A percentile compares a stretch with the other conserved stretches of the same genome.
Evolutionary conservation across 345 rosid genomes (phyloP).

Genomic region (Bruguiera sexangula): DNA sequence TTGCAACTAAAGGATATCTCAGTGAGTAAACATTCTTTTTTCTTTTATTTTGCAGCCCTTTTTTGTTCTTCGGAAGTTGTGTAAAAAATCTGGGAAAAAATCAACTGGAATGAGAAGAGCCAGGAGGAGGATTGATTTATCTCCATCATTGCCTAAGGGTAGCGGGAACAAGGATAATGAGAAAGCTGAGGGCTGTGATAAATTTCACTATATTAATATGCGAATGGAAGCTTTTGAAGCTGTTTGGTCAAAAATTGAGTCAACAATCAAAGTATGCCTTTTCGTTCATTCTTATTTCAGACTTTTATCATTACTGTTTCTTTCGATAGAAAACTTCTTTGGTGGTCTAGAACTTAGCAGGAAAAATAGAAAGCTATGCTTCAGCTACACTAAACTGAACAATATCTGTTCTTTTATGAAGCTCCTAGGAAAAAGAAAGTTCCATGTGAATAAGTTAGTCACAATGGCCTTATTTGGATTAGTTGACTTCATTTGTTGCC

Average conservation of each 20-base stretch:
- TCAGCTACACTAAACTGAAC: no score
- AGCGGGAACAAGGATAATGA: constrained; percentile 26
- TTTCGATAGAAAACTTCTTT: neutral
- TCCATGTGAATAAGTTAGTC: no score
- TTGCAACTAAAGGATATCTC: no score
- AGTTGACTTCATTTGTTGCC: no score
- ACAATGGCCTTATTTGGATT: no score
- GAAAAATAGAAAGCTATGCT: no score
- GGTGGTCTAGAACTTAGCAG: no score
- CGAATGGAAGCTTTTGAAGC: constrained; percentile 54
- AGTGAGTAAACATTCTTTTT: no score
- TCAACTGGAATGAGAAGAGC: constrained; percentile 33
- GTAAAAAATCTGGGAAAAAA: constrained; percentile 36
- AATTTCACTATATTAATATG: constrained; percentile 18
- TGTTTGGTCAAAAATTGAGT: constrained; percentile 69
- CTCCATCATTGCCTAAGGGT: constrained; percentile 27
- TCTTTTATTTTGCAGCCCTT: constrained; percentile 44
- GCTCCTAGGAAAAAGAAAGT: no score
- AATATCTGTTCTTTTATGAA: no score
- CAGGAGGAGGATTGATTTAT: constrained; percentile 53
- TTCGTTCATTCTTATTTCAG: constrained; percentile 5
- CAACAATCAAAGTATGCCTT: constrained; percentile 44
- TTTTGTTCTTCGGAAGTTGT: constrained; percentile 54
- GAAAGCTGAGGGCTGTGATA: constrained; percentile 27
- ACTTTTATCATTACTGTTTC: neutral